A percentile compares a stretch with the other conserved stretches of the same genome.
These are phyloP conservation scores for Fusarium xyrophilum DNA, from an alignment of 2,329 filamentous ascomycete species.

Conservation along the genomic window DNA sequence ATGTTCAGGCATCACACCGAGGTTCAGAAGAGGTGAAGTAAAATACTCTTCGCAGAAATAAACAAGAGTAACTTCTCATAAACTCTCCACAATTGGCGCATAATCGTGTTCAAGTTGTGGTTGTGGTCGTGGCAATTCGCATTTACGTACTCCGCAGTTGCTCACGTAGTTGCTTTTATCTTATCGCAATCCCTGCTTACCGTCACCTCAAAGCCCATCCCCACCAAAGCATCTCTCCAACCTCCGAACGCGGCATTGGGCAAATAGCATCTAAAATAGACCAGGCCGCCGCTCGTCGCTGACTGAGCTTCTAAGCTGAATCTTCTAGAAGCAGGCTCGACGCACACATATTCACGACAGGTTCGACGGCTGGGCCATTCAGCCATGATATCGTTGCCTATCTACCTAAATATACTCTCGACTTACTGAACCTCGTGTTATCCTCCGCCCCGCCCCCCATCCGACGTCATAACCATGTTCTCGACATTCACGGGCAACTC, in stretches of 20 bases:
- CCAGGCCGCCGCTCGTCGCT: slow-evolving; percentile 28
- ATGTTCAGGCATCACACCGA: not conserved
- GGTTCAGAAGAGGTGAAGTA: not conserved
- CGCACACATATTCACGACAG: slow-evolving; percentile 6
- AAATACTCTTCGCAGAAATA: not conserved
- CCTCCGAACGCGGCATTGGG: slow-evolving; percentile 28
- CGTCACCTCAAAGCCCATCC: slow-evolving; percentile 37
- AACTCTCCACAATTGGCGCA: slow-evolving; percentile 2
- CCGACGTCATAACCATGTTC: slow-evolving; percentile 68
- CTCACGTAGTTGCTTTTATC: slow-evolving; percentile 23
- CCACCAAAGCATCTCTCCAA: slow-evolving; percentile 34
- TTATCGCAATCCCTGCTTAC: slow-evolving; percentile 26
- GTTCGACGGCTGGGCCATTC: not conserved
- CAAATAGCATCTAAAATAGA: slow-evolving; percentile 29
- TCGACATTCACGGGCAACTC: slow-evolving; percentile 89
- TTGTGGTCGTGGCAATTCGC: slow-evolving; percentile 7
- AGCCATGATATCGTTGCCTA: slow-evolving; percentile 22
- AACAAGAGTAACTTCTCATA: not conserved
- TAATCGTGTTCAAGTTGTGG: slow-evolving; percentile 2
- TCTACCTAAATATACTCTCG: slow-evolving; percentile 9
- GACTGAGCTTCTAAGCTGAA: slow-evolving; percentile 39
- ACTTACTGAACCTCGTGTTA: not conserved
- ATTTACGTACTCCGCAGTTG: slow-evolving; percentile 25
- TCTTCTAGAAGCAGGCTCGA: slow-evolving; percentile 37
- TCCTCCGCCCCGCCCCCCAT: not conserved